Conservation (phyloP, 2,329 filamentous ascomycete genomes). For the Ilyonectria robusta region DNA sequence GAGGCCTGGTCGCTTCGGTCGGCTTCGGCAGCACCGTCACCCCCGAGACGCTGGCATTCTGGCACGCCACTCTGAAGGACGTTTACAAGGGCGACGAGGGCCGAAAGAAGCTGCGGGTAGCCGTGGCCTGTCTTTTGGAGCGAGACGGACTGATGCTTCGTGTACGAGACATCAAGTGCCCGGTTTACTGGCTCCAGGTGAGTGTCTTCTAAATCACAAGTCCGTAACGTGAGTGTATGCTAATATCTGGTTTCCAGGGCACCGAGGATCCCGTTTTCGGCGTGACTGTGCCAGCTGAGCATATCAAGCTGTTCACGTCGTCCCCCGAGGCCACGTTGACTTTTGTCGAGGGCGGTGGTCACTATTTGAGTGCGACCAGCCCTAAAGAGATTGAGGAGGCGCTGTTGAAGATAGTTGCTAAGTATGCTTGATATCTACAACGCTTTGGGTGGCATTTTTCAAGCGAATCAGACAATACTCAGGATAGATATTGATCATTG, state of each 20-base stretch:
- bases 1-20: slow-evolving; percentile 59
- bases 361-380: slow-evolving; percentile 65
- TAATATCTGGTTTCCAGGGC: slow-evolving; percentile 54
- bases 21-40: slow-evolving; percentile 61
- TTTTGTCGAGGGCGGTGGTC: slow-evolving; percentile 60
- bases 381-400: slow-evolving; percentile 61
- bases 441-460: neutral
- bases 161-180: slow-evolving; percentile 63
- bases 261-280: slow-evolving; percentile 62
- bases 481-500: neutral
- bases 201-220: slow-evolving; percentile 29
- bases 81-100: slow-evolving; percentile 66
- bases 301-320: slow-evolving; percentile 65
- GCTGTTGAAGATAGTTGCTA: slow-evolving; percentile 59
- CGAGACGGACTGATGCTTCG: slow-evolving; percentile 64
- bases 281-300: slow-evolving; percentile 57
- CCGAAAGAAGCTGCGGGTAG: slow-evolving; percentile 63
- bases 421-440: slow-evolving; percentile 52
- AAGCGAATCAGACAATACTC: neutral
- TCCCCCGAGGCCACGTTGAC: slow-evolving; percentile 60
- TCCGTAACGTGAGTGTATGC: neutral
- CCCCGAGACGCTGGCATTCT: slow-evolving; percentile 58
- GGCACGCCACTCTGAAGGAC: slow-evolving; percentile 60
- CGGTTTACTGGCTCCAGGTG: slow-evolving; percentile 68
- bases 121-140: slow-evolving; percentile 60